Evolutionary conservation across 106 monocot species (phyloP).

Genomic region (Apostasia ramifera): DNA sequence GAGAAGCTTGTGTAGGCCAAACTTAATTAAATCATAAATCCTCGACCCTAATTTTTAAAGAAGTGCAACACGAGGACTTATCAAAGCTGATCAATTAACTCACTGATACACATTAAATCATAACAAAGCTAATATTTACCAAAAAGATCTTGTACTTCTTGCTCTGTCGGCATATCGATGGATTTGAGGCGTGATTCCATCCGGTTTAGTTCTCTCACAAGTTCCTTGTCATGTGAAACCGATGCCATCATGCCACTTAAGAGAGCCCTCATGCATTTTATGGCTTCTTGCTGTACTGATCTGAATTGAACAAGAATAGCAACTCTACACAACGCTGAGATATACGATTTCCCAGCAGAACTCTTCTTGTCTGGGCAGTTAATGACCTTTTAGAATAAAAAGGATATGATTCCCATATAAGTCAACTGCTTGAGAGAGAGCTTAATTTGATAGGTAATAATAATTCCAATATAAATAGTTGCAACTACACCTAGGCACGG

Average conservation of each 20-base stretch:
- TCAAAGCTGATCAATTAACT: neutral
- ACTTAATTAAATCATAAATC: neutral
- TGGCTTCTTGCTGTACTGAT: slow-evolving; percentile 51
- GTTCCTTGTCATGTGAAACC: slow-evolving; percentile 47
- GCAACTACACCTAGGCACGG: too few species aligned
- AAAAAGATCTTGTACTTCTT: slow-evolving; percentile 44
- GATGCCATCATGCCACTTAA: slow-evolving; percentile 36
- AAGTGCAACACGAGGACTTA: neutral
- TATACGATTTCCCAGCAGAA: slow-evolving; percentile 71
- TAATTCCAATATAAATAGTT: too few species aligned
- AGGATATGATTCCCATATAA: too few species aligned
- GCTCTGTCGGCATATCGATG: slow-evolving; percentile 52
- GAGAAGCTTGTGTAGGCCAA: too few species aligned
- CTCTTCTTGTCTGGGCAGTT: slow-evolving; percentile 55
- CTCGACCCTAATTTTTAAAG: neutral
- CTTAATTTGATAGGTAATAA: too few species aligned
- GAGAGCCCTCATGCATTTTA: slow-evolving; percentile 79
- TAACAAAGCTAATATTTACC: slow-evolving; percentile 12
- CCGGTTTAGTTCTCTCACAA: slow-evolving; percentile 45
- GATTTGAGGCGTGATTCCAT: slow-evolving; percentile 58
- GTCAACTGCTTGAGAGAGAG: too few species aligned
- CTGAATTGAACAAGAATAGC: slow-evolving; percentile 42
- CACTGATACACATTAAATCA: neutral
- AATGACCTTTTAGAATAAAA: slow-evolving; percentile 26
- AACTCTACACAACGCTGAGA: slow-evolving; percentile 53